These are phyloP conservation scores for Phytophthora idaei DNA, from an alignment of 352 stramenopile genomes.

Conservation along the genomic window DNA sequence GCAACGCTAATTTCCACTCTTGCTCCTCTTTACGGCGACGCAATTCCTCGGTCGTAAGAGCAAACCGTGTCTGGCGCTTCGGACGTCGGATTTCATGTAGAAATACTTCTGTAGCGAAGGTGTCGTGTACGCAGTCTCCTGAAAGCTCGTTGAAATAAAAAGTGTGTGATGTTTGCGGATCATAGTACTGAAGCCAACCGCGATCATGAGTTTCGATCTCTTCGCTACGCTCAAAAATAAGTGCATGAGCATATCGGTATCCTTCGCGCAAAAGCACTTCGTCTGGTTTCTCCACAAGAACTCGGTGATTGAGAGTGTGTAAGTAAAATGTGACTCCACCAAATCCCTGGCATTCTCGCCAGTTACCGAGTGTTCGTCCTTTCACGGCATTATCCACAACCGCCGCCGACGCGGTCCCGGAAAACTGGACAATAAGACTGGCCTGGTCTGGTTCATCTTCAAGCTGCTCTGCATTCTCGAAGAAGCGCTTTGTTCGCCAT, in stretches of 20 bases:
- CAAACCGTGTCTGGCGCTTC: conserved; percentile 34
- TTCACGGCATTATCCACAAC: conserved; percentile 53
- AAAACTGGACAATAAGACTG: conserved; percentile 56
- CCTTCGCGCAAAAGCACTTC: conserved; percentile 58
- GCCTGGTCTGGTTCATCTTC: conserved; percentile 56
- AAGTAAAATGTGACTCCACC: conserved; percentile 62
- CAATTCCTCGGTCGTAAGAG: conserved; percentile 50
- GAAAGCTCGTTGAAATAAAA: conserved; percentile 75
- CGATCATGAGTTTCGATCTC: conserved; percentile 58
- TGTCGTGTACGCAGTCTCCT: conserved; percentile 71
- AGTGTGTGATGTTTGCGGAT: conserved; percentile 51
- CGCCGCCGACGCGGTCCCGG: conserved; percentile 28
- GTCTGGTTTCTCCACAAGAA: conserved; percentile 61
- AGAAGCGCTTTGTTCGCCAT: conserved; percentile 69
- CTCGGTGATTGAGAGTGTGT: conserved; percentile 30
- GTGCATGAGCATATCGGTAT: conserved; percentile 57
- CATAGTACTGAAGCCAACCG: conserved; percentile 69
- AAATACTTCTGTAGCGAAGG: conserved; percentile 45
- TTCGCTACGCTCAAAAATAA: conserved; percentile 62
- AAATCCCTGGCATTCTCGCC: conserved; percentile 62
- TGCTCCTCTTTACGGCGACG: conserved; percentile 58
- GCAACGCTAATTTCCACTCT: conserved; percentile 68
- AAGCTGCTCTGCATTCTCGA: conserved; percentile 48
- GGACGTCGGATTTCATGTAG: conserved; percentile 41
- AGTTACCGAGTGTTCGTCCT: conserved; percentile 46